phyloP scores from a whole-genome alignment of 176 grass and related monocot species.

The Phoenix roebelenii region DNA sequence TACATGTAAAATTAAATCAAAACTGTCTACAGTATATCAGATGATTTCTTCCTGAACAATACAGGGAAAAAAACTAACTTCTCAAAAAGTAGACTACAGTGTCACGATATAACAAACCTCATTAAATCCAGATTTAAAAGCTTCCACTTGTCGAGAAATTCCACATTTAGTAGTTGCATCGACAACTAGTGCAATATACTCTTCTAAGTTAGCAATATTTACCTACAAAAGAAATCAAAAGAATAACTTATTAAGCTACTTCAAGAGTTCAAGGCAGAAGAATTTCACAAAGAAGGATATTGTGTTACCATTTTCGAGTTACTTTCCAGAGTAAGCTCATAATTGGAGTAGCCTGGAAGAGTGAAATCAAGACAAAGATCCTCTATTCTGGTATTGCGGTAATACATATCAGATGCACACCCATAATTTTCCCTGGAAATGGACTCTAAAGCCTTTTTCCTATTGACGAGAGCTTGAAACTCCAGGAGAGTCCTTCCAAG shows the following conservation, averaged over 20 bases:
- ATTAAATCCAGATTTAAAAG: constrained; percentile 87
- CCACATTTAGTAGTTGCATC: constrained; percentile 63
- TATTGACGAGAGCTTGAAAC: constrained; percentile 68
- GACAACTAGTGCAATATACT: constrained; percentile 61
- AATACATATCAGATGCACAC: constrained; percentile 49
- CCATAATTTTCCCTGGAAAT: constrained; percentile 22
- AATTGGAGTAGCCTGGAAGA: constrained; percentile 83
- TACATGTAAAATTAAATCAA: too few species aligned
- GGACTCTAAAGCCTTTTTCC: constrained; percentile 43
- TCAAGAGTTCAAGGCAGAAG: constrained; percentile 13
- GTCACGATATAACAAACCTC: constrained; percentile 38
- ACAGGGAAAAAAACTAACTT: too few species aligned
- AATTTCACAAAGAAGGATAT: neutral
- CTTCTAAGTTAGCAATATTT: constrained; percentile 61
- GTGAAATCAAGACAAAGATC: constrained; percentile 79
- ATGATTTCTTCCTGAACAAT: too few species aligned
- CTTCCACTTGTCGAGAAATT: constrained; percentile 60
- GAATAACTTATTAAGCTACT: constrained; percentile 18
- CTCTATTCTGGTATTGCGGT: constrained; percentile 51
- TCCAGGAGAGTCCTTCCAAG: constrained; percentile 58
- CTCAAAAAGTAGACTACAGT: too few species aligned
- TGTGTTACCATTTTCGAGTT: constrained; percentile 42
- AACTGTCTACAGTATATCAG: too few species aligned
- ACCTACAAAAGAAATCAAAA: constrained; percentile 41
- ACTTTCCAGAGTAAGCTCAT: constrained; percentile 30